These are phyloP conservation scores for Yamadazyma sp. DNA, from an alignment of 1,139 yeast genomes.

Conservation along the genomic window DNA sequence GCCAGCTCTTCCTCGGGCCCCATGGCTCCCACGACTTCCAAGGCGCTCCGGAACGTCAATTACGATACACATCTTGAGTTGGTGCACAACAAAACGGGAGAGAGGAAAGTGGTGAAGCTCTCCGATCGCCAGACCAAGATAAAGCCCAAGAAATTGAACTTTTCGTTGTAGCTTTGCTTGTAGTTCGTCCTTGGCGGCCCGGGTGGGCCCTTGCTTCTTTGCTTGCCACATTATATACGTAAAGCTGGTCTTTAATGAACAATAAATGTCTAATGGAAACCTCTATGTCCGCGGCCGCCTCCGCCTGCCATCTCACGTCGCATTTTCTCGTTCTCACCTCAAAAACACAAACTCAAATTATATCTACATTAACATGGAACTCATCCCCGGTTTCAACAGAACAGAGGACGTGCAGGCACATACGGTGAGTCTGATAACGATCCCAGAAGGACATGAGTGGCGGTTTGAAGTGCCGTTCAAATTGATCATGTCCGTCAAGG, in stretches of 20 bases:
- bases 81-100: conserved; percentile 40
- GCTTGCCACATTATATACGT: background rate
- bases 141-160: conserved; percentile 43
- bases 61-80: conserved; percentile 42
- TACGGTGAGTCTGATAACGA: conserved; percentile 7
- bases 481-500: conserved; percentile 54
- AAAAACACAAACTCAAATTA: background rate
- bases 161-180: conserved; percentile 10
- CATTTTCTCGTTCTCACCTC: no score
- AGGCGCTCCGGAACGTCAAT: conserved; percentile 18
- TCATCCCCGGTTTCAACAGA: conserved; percentile 11
- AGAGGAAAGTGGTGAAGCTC: conserved; percentile 32
- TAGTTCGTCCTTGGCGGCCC: background rate
- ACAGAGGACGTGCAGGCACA: conserved; percentile 6
- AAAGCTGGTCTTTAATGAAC: conserved; percentile 1
- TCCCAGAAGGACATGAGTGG: conserved; percentile 64
- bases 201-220: no score
- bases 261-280: background rate
- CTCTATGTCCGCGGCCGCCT: no score
- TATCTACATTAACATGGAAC: conserved; percentile 8
- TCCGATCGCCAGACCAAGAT: conserved; percentile 35
- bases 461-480: conserved; percentile 72
- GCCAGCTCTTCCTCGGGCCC: background rate
- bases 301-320: no score
- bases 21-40: background rate